phyloP scores from a whole-genome alignment of 257 asterid genomes.

The Solanum lycopersicoides region DNA sequence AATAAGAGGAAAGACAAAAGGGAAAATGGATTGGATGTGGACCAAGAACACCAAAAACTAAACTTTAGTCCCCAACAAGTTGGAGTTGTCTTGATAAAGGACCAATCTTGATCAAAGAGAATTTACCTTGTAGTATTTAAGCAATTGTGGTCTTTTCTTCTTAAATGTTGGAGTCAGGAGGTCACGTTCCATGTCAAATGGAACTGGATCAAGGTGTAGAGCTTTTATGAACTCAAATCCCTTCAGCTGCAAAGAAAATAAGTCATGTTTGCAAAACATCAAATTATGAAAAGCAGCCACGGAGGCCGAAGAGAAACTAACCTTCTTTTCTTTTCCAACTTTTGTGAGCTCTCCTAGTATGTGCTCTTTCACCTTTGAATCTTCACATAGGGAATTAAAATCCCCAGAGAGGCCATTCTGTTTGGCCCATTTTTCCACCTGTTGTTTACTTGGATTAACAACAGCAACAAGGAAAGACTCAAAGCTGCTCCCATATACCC shows the following conservation, averaged over 20 bases:
- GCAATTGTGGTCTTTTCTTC: slow-evolving; percentile 90
- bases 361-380: slow-evolving; percentile 52
- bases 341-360: slow-evolving; percentile 59
- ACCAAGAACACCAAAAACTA: background rate
- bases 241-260: slow-evolving; percentile 51
- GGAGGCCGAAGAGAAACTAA: slow-evolving; percentile 1
- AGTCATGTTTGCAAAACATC: background rate
- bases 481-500: slow-evolving; percentile 94
- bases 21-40: background rate
- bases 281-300: background rate
- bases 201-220: slow-evolving; percentile 86
- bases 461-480: slow-evolving; percentile 88
- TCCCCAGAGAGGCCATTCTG: slow-evolving; percentile 54
- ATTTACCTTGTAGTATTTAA: slow-evolving; percentile 77
- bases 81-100: background rate
- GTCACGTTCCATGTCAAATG: slow-evolving; percentile 91
- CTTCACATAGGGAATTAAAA: slow-evolving; percentile 54
- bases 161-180: slow-evolving; percentile 94
- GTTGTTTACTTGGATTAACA: slow-evolving; percentile 58
- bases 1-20: background rate
- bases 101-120: background rate
- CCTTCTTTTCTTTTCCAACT: slow-evolving; percentile 83
- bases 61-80: background rate
- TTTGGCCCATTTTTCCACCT: slow-evolving; percentile 72
- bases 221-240: slow-evolving; percentile 82